Evolutionary conservation across 768 basidiomycete species (phyloP).

Genomic region (Hypsizygus marmoreus): DNA sequence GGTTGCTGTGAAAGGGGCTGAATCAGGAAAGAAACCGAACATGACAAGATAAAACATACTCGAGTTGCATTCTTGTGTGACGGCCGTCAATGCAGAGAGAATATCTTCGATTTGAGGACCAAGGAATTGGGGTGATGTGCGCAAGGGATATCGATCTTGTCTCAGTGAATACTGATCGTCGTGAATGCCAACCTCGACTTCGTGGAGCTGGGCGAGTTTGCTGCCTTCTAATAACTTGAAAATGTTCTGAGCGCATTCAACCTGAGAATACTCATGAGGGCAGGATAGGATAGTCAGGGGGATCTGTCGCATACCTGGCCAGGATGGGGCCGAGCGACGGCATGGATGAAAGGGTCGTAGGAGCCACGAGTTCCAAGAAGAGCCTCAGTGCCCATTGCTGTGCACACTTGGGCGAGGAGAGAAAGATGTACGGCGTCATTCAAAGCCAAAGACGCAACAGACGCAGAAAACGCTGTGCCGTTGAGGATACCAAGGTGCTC

Average conservation of each 20-base stretch:
- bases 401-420: conserved; percentile 68
- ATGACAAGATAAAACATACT: conserved; percentile 46
- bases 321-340: conserved; percentile 72
- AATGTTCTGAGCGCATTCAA: conserved; percentile 69
- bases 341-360: conserved; percentile 74
- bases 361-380: conserved; percentile 66
- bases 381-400: conserved; percentile 81
- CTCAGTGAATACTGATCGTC: conserved; percentile 70
- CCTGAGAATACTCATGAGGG: conserved; percentile 26
- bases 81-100: conserved; percentile 53
- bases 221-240: conserved; percentile 62
- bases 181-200: conserved; percentile 64
- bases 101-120: conserved; percentile 82
- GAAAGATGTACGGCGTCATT: conserved; percentile 68
- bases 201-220: conserved; percentile 57
- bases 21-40: conserved; percentile 1
- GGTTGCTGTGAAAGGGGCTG: conserved; percentile 51
- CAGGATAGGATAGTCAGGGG: neutral
- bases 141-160: conserved; percentile 73
- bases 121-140: conserved; percentile 75
- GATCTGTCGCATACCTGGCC: conserved; percentile 54
- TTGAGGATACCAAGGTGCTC: conserved; percentile 74
- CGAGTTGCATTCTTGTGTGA: conserved; percentile 77
- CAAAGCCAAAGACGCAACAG: conserved; percentile 70
- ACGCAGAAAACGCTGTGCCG: conserved; percentile 76